Conservation (phyloP, 148 eudicot genomes). For the Rhododendron williamsianum region DNA sequence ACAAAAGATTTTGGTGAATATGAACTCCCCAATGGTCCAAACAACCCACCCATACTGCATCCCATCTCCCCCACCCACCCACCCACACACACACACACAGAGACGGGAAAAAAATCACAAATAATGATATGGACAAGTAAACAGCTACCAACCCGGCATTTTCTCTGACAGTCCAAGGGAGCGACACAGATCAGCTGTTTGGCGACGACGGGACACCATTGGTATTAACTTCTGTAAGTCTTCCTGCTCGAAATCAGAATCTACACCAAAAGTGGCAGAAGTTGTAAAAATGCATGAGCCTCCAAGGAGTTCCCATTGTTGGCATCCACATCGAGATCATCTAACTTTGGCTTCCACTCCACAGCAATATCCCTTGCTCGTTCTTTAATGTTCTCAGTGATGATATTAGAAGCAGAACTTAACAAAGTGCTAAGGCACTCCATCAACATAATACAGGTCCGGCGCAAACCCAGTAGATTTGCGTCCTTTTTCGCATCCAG, state of each 20-base stretch:
- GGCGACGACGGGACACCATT: slow-evolving; percentile 97
- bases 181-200: slow-evolving; percentile 96
- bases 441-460: slow-evolving; percentile 97
- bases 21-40: not conserved
- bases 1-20: not conserved
- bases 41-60: not conserved
- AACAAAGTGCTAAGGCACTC: slow-evolving; percentile 83
- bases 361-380: slow-evolving; percentile 81
- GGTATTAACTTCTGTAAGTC: slow-evolving; percentile 78
- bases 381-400: slow-evolving; percentile 55
- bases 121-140: not conserved
- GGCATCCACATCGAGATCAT: slow-evolving; percentile 83
- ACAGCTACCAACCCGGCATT: slow-evolving; percentile 66
- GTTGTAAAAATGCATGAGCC: slow-evolving; percentile 98
- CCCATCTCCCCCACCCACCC: not conserved
- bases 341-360: slow-evolving; percentile 92
- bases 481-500: slow-evolving; percentile 86
- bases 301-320: slow-evolving; percentile 96
- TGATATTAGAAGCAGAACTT: slow-evolving; percentile 40
- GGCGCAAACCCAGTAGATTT: slow-evolving; percentile 76
- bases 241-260: slow-evolving; percentile 72
- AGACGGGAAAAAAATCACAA: not conserved
- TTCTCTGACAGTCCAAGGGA: slow-evolving; percentile 84
- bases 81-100: not conserved
- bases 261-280: slow-evolving; percentile 75